Evolutionary conservation across 2,329 filamentous ascomycete species (phyloP).

Genomic region (Rachicladosporium sp.): DNA sequence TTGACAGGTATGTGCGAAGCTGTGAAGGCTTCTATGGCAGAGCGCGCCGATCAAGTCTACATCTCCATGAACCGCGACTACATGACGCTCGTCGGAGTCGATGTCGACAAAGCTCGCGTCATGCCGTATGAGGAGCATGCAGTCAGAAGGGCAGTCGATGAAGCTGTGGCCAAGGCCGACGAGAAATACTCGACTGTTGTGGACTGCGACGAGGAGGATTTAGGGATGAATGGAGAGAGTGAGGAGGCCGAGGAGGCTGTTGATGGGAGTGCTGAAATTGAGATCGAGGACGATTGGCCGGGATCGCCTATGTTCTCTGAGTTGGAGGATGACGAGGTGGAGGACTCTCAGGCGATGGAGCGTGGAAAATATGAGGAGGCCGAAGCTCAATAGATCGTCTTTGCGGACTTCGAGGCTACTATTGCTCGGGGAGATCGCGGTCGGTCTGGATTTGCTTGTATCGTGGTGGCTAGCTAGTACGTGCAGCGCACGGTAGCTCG

Average conservation of each 20-base stretch:
- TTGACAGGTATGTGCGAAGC: slow-evolving; percentile 32
- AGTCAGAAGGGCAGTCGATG: slow-evolving; percentile 10
- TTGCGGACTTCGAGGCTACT: no score
- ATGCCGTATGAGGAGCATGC: slow-evolving; percentile 12
- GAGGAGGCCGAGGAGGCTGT: neutral
- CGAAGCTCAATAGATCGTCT: no score
- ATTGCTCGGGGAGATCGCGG: no score
- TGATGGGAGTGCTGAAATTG: slow-evolving; percentile 1
- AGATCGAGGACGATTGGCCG: slow-evolving; percentile 3
- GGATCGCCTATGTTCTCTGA: no score
- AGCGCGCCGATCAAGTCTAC: slow-evolving; percentile 34
- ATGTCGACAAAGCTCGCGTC: slow-evolving; percentile 5
- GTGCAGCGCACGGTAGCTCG: no score
- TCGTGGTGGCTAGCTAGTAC: no score
- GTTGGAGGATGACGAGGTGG: no score
- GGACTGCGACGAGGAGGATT: slow-evolving; percentile 9
- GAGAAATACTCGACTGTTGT: slow-evolving; percentile 8
- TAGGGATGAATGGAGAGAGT: slow-evolving; percentile 1
- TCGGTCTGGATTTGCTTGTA: no score
- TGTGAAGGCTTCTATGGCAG: slow-evolving; percentile 31
- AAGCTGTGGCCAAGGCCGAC: slow-evolving; percentile 10
- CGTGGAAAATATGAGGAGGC: no score
- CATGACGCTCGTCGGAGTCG: slow-evolving; percentile 20
- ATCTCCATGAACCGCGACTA: slow-evolving; percentile 27
- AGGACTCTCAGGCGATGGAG: no score